Base-by-base conservation (phyloP, 148 eudicot genomes). In the Cornus florida region DNA sequence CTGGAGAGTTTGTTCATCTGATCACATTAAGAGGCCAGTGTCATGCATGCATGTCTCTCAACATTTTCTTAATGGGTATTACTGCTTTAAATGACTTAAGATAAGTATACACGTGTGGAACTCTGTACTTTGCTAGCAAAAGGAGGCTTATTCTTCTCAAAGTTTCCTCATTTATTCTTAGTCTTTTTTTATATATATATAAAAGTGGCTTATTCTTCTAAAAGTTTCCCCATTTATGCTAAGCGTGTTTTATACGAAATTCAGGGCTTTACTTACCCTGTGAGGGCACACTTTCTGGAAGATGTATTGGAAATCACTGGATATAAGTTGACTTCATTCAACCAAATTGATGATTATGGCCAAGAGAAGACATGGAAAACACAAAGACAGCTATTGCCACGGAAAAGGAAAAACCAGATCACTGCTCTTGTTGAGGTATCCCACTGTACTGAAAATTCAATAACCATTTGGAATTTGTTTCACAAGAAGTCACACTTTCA, bases 301-400 rank as follows among this genome's bases (percentile, higher is more conserved):
- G 97, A 92, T 84, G 90, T 92, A 57, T 83, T 97, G 75, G 99
- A 97, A 82, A 86, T 90, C 48, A 94, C 98, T 60, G 98, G 98
- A 79, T 97, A 94, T 84, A 94, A 91, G 85, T 77, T 97, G 88
- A 92, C 94, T 74, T 88, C 99, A 79, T 94, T 92, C 88, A 97
- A 97, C 83, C 99, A 97, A 88, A 75, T 94, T 81, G 99, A 97
- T 86, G 97, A 97, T 79, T 97, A 97, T 91, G 99, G 99, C 70
- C 98, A 94, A 90, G 99, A 94, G 46, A 97, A 94, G 92, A 70
- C 90, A 86, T 97, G 99, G 99, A 97, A 97, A 86, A 97, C 97
- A 24, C 94, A 94, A 76, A 90, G 75, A 81, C 99, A 97, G 86
- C 77, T 92, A 81, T 90, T 81, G 39, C 95, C 98, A 24, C 87